Base-by-base conservation (phyloP, 2,329 filamentous ascomycete genomes). In the Trichoderma breve region DNA sequence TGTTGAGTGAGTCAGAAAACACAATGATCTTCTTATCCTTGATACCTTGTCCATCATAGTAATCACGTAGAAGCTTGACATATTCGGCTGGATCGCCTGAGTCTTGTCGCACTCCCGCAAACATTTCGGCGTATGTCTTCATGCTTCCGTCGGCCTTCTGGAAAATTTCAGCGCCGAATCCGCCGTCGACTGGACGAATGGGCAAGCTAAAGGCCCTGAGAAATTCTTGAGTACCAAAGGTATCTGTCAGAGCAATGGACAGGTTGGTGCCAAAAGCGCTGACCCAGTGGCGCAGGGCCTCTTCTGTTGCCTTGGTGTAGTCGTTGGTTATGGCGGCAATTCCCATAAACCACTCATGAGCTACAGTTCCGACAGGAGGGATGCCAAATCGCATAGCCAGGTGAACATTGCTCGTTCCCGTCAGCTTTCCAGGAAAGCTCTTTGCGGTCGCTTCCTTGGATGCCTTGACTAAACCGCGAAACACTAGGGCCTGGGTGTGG, bases 331-430 rank as follows among this genome's bases (percentile, higher is more conserved):
- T 94, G 51, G 96, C 95, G 1, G 96, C 96, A 74, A 97, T 95
- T 55, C 94, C 95, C 96, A 99, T 99, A 85, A 98, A 98, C 96
- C 96, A 99, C 83, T 99, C 96, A 79, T 99, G 96, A 0, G 96
- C 96, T 2, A 90, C 88, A 0, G 96, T 99, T 6, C 96, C 96
- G 14, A 98, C 89, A 0, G 96, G 94, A 4, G 90, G 84, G 60
- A 98, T 89, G 58, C 90, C 90, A 82, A 97, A 95, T 77, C 94
- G 92, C 94, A 97, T 97, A 12, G 96, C 96, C 75, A 99, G 90
- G 80, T 98, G 95, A 4, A 99, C 96, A 78, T 99, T 99, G 81
- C 95, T 98, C 0, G 95, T 97, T 12, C 96, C 96, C 0, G 91
- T 89, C 61, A 98, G 86, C 79, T 90, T 92, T 11, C 95, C 95